phyloP scores from a whole-genome alignment of 257 asterid genomes.

The Thymus quinquecostatus region DNA sequence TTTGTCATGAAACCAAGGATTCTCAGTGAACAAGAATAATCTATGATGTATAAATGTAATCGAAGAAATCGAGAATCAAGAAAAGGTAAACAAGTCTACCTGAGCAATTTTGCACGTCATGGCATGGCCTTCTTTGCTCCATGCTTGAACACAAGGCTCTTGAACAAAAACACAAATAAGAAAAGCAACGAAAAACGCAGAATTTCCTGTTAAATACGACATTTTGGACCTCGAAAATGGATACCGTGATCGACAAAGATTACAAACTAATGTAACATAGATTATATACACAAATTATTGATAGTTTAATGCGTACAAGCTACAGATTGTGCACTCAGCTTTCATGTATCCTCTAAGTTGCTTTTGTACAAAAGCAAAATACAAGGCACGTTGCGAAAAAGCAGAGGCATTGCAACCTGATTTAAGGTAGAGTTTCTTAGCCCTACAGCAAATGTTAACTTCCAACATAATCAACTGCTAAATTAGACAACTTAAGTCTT shows the following conservation, averaged over 20 bases:
- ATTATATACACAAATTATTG: constrained; percentile 26
- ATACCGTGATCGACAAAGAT: constrained; percentile 30
- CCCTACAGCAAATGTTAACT: constrained; percentile 38
- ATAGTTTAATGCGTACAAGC: constrained; percentile 61
- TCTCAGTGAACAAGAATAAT: no score
- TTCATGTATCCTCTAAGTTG: constrained; percentile 36
- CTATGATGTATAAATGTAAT: no score
- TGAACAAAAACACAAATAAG: constrained; percentile 38
- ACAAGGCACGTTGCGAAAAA: constrained; percentile 34
- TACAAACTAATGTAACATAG: constrained; percentile 11
- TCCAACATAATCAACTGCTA: constrained; percentile 31
- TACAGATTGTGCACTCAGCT: constrained; percentile 28
- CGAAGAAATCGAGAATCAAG: no score
- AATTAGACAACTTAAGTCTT: constrained; percentile 30
- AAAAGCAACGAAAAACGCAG: constrained; percentile 33
- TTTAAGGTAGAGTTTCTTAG: constrained; percentile 21
- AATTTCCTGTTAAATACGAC: constrained; percentile 27
- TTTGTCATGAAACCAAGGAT: constrained; percentile 3
- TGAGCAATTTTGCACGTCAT: constrained; percentile 92
- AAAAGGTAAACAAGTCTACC: constrained; percentile 40
- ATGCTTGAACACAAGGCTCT: constrained; percentile 56
- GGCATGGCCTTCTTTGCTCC: constrained; percentile 93
- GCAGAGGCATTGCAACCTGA: constrained; percentile 1
- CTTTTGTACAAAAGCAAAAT: constrained; percentile 40
- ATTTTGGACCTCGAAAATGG: constrained; percentile 13